These are phyloP conservation scores for Triticum urartu DNA, from an alignment of 176 grass and related monocot genomes.

Conservation along the genomic window DNA sequence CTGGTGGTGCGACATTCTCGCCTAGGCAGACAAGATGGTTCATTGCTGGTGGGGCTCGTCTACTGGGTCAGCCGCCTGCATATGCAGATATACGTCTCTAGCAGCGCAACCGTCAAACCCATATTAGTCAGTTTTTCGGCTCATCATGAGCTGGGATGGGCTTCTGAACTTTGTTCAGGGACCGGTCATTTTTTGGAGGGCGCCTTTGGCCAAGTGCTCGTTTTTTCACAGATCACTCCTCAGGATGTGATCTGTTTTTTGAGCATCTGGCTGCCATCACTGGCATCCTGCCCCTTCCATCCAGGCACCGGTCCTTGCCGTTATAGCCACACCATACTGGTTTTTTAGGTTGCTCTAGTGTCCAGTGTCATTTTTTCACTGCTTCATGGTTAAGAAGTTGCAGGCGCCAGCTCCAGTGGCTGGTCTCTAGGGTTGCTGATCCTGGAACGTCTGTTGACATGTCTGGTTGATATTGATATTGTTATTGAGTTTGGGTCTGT, in stretches of 20 bases:
- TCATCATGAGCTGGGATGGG: constrained; percentile 43
- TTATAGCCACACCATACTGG: constrained; percentile 43
- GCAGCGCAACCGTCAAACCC: constrained; percentile 23
- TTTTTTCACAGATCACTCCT: constrained; percentile 61
- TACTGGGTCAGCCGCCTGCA: constrained; percentile 36
- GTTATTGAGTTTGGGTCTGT: constrained; percentile 38
- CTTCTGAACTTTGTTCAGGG: constrained; percentile 64
- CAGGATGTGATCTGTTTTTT: constrained; percentile 59
- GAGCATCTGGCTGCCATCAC: constrained; percentile 55
- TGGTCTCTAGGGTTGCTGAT: constrained; percentile 2
- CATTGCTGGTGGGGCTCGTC: constrained; percentile 15
- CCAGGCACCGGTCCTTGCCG: constrained; percentile 52
- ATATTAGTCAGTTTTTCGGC: constrained; percentile 56
- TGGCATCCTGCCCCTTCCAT: constrained; percentile 46
- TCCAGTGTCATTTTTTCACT: constrained; percentile 39
- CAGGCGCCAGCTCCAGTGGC: constrained; percentile 7
- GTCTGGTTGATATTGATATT: constrained; percentile 33
- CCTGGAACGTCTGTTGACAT: constrained; percentile 28
- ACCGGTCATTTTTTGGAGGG: constrained; percentile 49
- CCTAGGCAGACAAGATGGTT: constrained; percentile 43
- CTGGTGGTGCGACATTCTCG: constrained; percentile 93
- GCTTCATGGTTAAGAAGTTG: constrained; percentile 42
- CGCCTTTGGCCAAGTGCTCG: constrained; percentile 47
- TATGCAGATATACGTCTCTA: constrained; percentile 37
- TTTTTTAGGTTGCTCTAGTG: constrained; percentile 58